Base-by-base conservation (phyloP, 306 rosid genomes). In the Casuarina cunninghamiana region DNA sequence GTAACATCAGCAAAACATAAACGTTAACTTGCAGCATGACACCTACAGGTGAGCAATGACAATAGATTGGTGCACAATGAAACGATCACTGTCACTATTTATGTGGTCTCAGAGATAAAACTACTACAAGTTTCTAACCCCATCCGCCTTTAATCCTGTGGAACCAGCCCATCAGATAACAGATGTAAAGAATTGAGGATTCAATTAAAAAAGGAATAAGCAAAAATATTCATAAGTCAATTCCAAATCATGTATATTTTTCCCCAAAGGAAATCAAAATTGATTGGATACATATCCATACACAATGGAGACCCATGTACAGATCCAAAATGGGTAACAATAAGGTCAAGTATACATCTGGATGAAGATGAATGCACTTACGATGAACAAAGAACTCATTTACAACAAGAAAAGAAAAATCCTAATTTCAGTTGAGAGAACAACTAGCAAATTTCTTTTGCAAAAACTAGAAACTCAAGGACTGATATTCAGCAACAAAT, bases 391-490 rank as follows among this genome's bases (percentile, higher is more conserved):
- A 35, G 69, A 43, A 62, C 12, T 2, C 12, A 2, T 37, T 35
- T 10, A 38, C 35, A 62, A 13, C 5, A 74, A 54, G 51, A 54
- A 26, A 26, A 26, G 32, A 11, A 76, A 50, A 66, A 15, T 10
- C 10, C n/a, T 3, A 42, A 35, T 21, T 46, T 49, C 38, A 3
- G 3, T 11, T 19, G 42, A 46, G 17, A 68, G 37, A 62, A 54
- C 66, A 69, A 42, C 53, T 70, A 16, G 55, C 77, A 51, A 43
- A 7, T 71, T 26, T 69, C 76, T 39, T 69, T 73, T 82, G 53
- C 15, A 55, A 72, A 71, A 80, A 26, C 32, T 26, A 26, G 32
- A 26, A 26, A 70, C 45, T 77, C 60, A 54, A 76, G 41, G 48
- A 48, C 62, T 57, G 17, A 76, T 41, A 76, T 70, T 78, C 53